A percentile compares a stretch with the other conserved stretches of the same genome.
These are phyloP conservation scores for Limtongia smithiae DNA, from an alignment of 805 yeast species.

Conservation along the genomic window DNA sequence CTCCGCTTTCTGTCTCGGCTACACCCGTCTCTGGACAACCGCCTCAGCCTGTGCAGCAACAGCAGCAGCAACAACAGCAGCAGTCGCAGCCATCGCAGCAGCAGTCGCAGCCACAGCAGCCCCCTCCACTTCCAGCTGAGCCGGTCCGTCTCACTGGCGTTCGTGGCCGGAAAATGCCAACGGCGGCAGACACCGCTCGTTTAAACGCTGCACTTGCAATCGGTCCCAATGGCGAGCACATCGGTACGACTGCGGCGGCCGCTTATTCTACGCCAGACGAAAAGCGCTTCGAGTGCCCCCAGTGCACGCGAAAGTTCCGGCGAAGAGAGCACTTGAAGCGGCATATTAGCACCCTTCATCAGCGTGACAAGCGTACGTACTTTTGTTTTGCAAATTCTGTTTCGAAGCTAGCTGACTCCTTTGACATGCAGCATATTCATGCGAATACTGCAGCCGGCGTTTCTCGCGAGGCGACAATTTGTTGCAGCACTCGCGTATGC, in stretches of 20 bases:
- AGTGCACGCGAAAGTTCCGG: conserved; percentile 62
- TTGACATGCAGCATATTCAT: conserved; percentile 48
- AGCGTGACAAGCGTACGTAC: conserved; percentile 53
- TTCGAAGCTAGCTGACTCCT: too few relatives aligned
- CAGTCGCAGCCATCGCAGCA: not conserved
- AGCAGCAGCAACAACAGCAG: conserved; percentile 1
- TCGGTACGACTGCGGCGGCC: conserved; percentile 8
- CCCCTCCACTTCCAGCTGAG: not conserved
- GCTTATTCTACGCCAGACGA: conserved; percentile 13
- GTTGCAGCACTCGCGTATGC: conserved; percentile 63
- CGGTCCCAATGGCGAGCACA: not conserved
- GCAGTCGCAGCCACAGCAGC: not conserved
- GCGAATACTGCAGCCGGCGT: conserved; percentile 58
- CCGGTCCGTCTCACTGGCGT: not conserved
- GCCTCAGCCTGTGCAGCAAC: not conserved
- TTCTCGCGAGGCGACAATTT: conserved; percentile 66
- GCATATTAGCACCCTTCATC: conserved; percentile 69
- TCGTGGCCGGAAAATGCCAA: too few relatives aligned
- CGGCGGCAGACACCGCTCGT: too few relatives aligned
- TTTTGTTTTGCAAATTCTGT: too few relatives aligned
- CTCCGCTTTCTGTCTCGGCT: conserved; percentile 1
- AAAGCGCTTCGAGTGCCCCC: conserved; percentile 51
- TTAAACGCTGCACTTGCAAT: not conserved
- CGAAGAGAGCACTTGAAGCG: conserved; percentile 76
- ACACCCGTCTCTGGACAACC: not conserved